These are phyloP conservation scores for Camelina sativa DNA, from an alignment of 345 rosid genomes.

Conservation along the genomic window DNA sequence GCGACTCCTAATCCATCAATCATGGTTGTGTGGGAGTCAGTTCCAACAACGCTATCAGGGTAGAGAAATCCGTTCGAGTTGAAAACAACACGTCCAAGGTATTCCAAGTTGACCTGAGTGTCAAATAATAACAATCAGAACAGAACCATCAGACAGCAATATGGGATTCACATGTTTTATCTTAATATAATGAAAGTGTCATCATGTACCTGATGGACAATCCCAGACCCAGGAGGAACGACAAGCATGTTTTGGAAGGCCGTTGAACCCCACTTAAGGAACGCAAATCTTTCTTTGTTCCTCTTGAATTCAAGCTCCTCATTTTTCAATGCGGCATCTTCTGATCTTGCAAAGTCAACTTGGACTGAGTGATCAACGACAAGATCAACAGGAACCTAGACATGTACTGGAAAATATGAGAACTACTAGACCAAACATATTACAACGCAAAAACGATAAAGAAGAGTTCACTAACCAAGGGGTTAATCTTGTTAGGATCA, in stretches of 20 bases:
- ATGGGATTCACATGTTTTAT: constrained; percentile 12
- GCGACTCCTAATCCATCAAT: constrained; percentile 91
- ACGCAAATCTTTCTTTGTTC: constrained; percentile 70
- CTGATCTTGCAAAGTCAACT: constrained; percentile 79
- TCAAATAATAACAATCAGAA: constrained; percentile 26
- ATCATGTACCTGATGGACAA: constrained; percentile 74
- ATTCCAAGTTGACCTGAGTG: constrained; percentile 83
- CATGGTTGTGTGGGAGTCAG: constrained; percentile 95
- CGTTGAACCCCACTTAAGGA: constrained; percentile 74
- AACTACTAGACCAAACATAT: constrained; percentile 10
- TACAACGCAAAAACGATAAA: background rate
- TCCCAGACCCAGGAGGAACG: constrained; percentile 79
- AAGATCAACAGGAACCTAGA: constrained; percentile 88
- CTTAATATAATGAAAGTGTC: background rate
- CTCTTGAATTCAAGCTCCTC: constrained; percentile 75
- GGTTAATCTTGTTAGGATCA: constrained; percentile 86
- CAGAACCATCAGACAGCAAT: constrained; percentile 20
- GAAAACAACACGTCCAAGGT: constrained; percentile 85
- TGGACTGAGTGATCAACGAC: constrained; percentile 92
- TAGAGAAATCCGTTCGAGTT: constrained; percentile 71
- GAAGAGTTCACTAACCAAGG: constrained; percentile 58
- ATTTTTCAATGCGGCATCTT: constrained; percentile 69
- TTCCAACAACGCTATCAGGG: constrained; percentile 93
- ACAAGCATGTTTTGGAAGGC: constrained; percentile 76
- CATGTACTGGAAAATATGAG: constrained; percentile 2